phyloP scores from a whole-genome alignment of 257 asterid species.

The Petunia axillaris region DNA sequence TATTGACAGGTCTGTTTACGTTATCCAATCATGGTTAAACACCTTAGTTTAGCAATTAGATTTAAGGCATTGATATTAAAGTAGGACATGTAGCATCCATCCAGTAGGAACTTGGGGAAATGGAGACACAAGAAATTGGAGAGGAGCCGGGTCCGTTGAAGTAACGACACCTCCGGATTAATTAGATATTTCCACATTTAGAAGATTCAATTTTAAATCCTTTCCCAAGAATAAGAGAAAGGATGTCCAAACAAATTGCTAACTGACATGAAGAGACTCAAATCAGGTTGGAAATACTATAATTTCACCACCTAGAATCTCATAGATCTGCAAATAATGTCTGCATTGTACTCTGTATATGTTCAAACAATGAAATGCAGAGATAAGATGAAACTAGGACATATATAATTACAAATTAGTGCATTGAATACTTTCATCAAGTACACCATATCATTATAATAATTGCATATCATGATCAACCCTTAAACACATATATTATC shows the following conservation, averaged over 20 bases:
- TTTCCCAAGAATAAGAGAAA: no score
- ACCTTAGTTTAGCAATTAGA: no score
- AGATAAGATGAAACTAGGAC: not conserved
- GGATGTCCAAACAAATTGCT: not conserved
- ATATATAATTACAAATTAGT: not conserved
- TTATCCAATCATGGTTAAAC: no score
- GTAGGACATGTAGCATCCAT: no score
- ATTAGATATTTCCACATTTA: not conserved
- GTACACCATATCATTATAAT: not conserved
- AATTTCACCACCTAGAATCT: not conserved
- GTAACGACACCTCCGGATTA: not conserved
- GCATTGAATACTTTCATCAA: not conserved
- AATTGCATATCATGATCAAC: constrained; percentile 6
- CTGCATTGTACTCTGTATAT: not conserved
- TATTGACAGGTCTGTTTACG: no score
- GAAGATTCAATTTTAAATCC: no score
- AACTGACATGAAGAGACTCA: not conserved
- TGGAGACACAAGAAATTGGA: no score
- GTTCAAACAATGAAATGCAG: not conserved
- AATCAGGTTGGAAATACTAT: not conserved
- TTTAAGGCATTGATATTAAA: no score
- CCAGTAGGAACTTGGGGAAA: no score
- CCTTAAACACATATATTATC: constrained; percentile 5
- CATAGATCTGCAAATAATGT: not conserved
- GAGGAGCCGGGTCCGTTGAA: no score